A percentile compares a stretch with the other conserved stretches of the same genome.
phyloP scores from a whole-genome alignment of 108 stramenopile genomes.

The Conticribra weissflogii region DNA sequence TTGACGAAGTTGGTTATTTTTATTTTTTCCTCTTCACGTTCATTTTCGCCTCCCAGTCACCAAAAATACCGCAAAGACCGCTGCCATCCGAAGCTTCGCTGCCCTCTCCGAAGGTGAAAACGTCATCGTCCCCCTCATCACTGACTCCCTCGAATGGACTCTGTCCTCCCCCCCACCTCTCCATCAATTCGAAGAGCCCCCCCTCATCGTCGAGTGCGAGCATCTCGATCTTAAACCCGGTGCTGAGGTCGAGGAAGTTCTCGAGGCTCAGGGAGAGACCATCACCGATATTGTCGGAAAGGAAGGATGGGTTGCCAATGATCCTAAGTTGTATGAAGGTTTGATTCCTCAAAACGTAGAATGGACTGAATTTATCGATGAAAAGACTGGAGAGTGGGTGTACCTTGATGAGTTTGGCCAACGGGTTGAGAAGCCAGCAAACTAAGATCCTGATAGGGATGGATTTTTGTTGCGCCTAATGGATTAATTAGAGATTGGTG shows the following conservation, averaged over 20 bases:
- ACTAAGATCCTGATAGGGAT: too few species aligned
- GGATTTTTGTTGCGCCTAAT: too few species aligned
- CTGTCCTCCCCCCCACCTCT: constrained; percentile 93
- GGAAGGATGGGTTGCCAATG: constrained; percentile 86
- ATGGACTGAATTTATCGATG: constrained; percentile 90
- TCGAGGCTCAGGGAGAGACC: constrained; percentile 77
- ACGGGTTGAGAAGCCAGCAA: constrained; percentile 51
- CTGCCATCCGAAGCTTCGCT: constrained; percentile 22
- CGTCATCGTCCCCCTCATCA: constrained; percentile 89
- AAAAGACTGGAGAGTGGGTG: constrained; percentile 89
- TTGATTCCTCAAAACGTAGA: constrained; percentile 87
- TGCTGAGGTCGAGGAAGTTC: constrained; percentile 85
- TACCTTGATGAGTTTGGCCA: constrained; percentile 83
- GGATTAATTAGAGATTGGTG: too few species aligned
- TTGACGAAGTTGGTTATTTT: constrained; percentile 1
- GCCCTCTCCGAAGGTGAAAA: constrained; percentile 70
- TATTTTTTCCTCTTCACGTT: background rate
- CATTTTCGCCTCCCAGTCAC: background rate
- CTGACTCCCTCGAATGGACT: constrained; percentile 96
- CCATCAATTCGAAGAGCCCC: constrained; percentile 98
- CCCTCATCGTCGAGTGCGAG: constrained; percentile 93
- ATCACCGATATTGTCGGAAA: constrained; percentile 88
- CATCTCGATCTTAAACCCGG: constrained; percentile 82
- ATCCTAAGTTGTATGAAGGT: constrained; percentile 85
- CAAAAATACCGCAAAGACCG: constrained; percentile 17